Percentiles rank a stretch among this genome's conserved stretches.
These are phyloP conservation scores for Candida silvicultrix DNA, from an alignment of 805 yeast genomes.

Conservation along the genomic window DNA sequence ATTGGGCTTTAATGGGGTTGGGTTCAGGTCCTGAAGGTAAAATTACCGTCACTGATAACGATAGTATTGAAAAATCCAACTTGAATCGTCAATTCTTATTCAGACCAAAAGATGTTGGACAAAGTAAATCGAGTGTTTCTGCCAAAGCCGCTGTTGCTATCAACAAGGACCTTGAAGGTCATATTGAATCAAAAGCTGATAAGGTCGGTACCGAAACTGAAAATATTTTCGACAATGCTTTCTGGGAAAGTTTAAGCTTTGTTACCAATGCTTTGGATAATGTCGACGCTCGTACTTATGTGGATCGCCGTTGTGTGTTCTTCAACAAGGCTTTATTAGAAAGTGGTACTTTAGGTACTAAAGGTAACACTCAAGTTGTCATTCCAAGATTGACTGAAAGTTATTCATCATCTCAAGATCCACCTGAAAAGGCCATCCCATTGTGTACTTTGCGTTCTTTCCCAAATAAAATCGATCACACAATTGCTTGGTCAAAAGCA, in stretches of 20 bases:
- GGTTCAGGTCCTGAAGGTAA: conserved; percentile 89
- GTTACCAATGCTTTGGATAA: conserved; percentile 97
- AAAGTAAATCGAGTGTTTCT: conserved; percentile 85
- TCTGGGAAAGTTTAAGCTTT: conserved; percentile 80
- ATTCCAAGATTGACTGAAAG: conserved; percentile 93
- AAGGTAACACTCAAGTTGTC: conserved; percentile 96
- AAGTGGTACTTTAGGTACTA: conserved; percentile 96
- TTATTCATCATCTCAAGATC: conserved; percentile 94
- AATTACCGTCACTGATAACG: conserved; percentile 85
- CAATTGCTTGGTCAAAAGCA: conserved; percentile 98
- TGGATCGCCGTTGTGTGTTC: conserved; percentile 94
- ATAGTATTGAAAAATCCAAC: conserved; percentile 91
- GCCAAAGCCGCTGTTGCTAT: conserved; percentile 75
- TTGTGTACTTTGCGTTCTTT: conserved; percentile 94
- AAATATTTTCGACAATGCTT: conserved; percentile 71
- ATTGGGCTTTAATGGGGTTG: conserved; percentile 95
- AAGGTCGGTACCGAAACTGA: conserved; percentile 95
- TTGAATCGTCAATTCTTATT: conserved; percentile 94
- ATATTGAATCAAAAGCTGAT: conserved; percentile 70
- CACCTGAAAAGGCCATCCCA: conserved; percentile 97
- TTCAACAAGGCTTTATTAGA: conserved; percentile 87
- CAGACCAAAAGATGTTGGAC: conserved; percentile 92
- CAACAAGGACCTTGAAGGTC: conserved; percentile 79
- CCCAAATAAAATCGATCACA: conserved; percentile 97
- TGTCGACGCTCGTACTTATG: conserved; percentile 96